phyloP scores from a whole-genome alignment of 192 early-diverging fungal genomes.

The Podila minutissima region DNA sequence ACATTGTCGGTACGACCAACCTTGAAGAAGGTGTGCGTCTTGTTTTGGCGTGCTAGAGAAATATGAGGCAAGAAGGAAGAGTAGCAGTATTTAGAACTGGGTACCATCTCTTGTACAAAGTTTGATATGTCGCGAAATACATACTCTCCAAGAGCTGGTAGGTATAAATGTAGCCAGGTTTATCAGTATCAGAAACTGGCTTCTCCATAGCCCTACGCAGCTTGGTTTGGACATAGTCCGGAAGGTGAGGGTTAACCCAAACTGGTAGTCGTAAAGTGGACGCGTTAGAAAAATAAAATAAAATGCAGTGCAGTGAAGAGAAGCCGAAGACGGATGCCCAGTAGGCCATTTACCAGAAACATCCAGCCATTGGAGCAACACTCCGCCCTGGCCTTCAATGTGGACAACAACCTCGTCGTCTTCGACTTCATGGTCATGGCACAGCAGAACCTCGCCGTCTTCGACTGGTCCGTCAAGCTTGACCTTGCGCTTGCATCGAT shows the following conservation, averaged over 20 bases:
- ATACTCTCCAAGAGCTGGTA: conserved; percentile 55
- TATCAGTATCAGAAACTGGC: conserved; percentile 53
- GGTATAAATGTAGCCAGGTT: conserved; percentile 59
- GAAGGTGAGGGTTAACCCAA: conserved; percentile 51
- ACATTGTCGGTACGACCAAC: conserved; percentile 59
- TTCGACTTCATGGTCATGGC: conserved; percentile 48
- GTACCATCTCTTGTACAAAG: no score
- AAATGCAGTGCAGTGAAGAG: not conserved
- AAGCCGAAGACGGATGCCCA: not conserved
- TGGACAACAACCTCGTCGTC: conserved; percentile 50
- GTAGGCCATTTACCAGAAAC: conserved; percentile 18
- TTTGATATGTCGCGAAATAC: not conserved
- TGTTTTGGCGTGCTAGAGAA: conserved; percentile 19
- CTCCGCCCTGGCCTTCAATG: conserved; percentile 49
- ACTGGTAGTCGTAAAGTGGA: conserved; percentile 12
- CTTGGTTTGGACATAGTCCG: conserved; percentile 44
- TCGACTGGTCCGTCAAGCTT: conserved; percentile 37
- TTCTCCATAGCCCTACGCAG: conserved; percentile 54
- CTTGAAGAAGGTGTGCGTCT: conserved; percentile 54
- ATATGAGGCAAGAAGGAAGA: not conserved
- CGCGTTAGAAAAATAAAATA: not conserved
- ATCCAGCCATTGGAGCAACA: conserved; percentile 46
- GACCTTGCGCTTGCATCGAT: conserved; percentile 46
- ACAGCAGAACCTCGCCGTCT: conserved; percentile 44
- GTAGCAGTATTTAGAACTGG: not conserved